Conservation (phyloP, 2,329 filamentous ascomycete species). For the Colletotrichum scovillei region DNA sequence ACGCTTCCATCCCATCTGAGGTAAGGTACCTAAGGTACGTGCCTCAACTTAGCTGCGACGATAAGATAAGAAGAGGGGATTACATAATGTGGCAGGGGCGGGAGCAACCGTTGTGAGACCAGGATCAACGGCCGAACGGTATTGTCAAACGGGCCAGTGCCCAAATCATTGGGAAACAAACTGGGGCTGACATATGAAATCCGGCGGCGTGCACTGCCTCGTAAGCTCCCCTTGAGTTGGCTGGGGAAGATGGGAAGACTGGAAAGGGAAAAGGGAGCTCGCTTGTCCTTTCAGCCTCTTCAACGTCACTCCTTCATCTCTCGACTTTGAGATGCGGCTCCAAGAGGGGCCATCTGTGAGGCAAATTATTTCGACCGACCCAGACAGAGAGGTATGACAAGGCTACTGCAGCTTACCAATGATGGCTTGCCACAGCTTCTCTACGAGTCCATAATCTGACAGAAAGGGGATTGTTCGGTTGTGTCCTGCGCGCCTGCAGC, state of each 20-base stretch:
- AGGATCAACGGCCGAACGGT: constrained; percentile 9
- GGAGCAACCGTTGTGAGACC: constrained; percentile 20
- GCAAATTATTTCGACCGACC: not conserved
- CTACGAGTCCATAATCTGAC: constrained; percentile 16
- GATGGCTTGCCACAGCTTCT: constrained; percentile 23
- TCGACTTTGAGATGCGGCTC: not conserved
- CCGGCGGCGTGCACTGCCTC: constrained; percentile 18
- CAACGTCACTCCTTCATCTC: constrained; percentile 8
- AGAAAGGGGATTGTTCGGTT: not conserved
- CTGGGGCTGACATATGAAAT: not conserved
- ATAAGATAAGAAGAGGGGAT: constrained; percentile 25
- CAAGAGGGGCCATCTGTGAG: not conserved
- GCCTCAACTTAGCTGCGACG: not conserved
- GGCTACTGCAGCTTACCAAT: constrained; percentile 22
- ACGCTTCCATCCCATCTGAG: not conserved
- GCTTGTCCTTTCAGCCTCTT: constrained; percentile 19
- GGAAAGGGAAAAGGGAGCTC: not conserved
- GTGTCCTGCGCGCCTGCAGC: not conserved
- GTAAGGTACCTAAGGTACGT: too few relatives aligned
- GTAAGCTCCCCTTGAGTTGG: constrained; percentile 11
- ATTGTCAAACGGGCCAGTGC: not conserved
- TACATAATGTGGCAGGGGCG: constrained; percentile 25
- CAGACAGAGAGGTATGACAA: not conserved
- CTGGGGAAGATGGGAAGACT: not conserved
- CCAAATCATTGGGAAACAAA: not conserved